Evolutionary conservation across 176 grass and related monocot species (phyloP), one percentile per base, ranked within the genome.

Genomic region (Musa troglodytarum): DNA sequence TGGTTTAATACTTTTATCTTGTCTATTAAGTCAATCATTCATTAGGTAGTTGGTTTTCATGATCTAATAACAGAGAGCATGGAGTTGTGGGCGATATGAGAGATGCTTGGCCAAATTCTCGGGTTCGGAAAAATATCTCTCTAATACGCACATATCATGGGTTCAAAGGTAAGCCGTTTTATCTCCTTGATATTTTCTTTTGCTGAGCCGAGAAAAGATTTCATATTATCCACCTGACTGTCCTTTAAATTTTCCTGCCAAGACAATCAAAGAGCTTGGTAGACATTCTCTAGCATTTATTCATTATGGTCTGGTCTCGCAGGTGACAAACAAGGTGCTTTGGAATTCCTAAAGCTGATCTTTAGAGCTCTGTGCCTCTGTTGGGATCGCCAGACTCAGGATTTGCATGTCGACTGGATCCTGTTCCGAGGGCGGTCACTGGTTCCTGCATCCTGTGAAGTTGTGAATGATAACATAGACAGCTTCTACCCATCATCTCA

Each of bases 21-120:
- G 26, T 49, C 5, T 1, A 57, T 74, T 13, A 17, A 43, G 29
- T 58, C 8, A 22, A 57, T 2, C 8, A 22, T 10, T 63, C 10
- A 19, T 15, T 64, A 50, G 15, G 8, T 51, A 26, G 26, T 52
- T 50, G 49, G 50, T 29, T 68, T 78, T 59, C 64, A 23, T 68
- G 65, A n/a, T 82, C 79, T 87, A 21, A n/a, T 80, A 83, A 57
- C 73, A 98, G 95, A 83, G 90, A 98, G 65, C 95, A 93, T 79
- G 95, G 90, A 71, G 95, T 98, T 69, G 88, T 98, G 16, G 95
- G 90, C 74, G 95, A 98, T 81, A 98, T 98, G 95, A 89, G 95
- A 90, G 95, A 98, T 93, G 95, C 95, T 80, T 98, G 95, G 95
- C 95, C 90, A 78, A 94, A 93, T 91, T 90, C 95, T 63, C 88